Evolutionary conservation across 495 filamentous ascomycete species (phyloP).

Genomic region (Penicillium cosmopolitanum): DNA sequence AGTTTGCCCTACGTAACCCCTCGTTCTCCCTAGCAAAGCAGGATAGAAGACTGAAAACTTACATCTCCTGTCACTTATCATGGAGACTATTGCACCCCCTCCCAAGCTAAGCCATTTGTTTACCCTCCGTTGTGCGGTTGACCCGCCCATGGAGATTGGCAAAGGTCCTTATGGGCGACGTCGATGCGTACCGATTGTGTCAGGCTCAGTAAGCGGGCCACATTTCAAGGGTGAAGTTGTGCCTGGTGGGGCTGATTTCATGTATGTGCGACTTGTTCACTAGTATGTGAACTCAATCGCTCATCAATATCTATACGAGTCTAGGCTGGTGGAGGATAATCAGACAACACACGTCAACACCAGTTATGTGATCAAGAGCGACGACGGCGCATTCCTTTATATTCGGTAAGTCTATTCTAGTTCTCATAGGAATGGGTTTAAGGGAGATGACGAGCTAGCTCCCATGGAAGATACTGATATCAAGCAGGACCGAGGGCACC

Average conservation of each 20-base stretch:
- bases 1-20: neutral
- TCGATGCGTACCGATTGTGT: conserved; percentile 34
- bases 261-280: conserved; percentile 18
- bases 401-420: conserved; percentile 24
- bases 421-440: neutral
- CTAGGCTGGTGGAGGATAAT: conserved; percentile 33
- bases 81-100: conserved; percentile 31
- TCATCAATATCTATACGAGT: neutral
- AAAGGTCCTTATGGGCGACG: conserved; percentile 35
- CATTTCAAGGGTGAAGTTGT: conserved; percentile 33
- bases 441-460: neutral
- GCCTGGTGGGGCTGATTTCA: conserved; percentile 37
- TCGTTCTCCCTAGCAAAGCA: neutral
- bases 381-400: conserved; percentile 34
- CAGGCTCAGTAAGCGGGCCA: conserved; percentile 28
- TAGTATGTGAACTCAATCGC: too few relatives aligned
- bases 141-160: conserved; percentile 36
- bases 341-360: conserved; percentile 37
- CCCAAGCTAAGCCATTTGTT: conserved; percentile 36
- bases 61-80: neutral
- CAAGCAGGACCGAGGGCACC: conserved; percentile 31
- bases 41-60: neutral
- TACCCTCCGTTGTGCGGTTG: conserved; percentile 33
- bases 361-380: conserved; percentile 35
- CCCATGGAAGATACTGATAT: neutral